Conservation (phyloP, 768 basidiomycete genomes). For the Termitomyces sp. region DNA sequence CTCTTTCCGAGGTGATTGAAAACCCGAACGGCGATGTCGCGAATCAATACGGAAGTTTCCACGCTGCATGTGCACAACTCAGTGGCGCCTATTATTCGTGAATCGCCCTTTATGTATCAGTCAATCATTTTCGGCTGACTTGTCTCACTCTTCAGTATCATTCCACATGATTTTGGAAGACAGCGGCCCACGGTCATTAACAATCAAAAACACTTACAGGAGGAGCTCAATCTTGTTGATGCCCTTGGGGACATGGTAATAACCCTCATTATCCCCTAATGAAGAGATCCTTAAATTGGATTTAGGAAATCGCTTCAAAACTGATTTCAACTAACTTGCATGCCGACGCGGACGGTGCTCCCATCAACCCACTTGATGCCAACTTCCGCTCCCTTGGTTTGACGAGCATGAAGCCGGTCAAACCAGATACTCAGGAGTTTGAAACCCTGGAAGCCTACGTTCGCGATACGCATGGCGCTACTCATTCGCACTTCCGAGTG, state of each 20-base stretch:
- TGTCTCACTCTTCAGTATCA: constrained; percentile 32
- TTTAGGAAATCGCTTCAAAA: constrained; percentile 52
- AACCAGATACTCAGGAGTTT: constrained; percentile 37
- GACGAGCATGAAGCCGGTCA: constrained; percentile 44
- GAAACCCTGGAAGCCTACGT: constrained; percentile 39
- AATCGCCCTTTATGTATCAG: constrained; percentile 9
- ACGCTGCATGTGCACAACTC: constrained; percentile 37
- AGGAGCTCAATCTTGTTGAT: constrained; percentile 57
- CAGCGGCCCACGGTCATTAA: constrained; percentile 39
- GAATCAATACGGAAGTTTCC: constrained; percentile 28
- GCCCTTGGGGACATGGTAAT: constrained; percentile 60
- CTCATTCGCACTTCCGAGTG: constrained; percentile 41
- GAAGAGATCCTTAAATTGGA: background rate
- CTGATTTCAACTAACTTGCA: constrained; percentile 36
- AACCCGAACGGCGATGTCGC: constrained; percentile 35
- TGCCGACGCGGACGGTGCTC: constrained; percentile 37
- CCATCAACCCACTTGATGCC: constrained; percentile 50
- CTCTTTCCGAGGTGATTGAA: constrained; percentile 46
- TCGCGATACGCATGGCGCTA: constrained; percentile 49
- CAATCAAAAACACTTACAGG: constrained; percentile 30
- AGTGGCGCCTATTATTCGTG: constrained; percentile 55
- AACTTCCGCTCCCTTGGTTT: constrained; percentile 49
- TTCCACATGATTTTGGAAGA: constrained; percentile 58
- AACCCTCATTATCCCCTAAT: background rate
- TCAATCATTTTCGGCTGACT: background rate